Conservation (phyloP, 768 basidiomycete species). For the Russula earlei region DNA sequence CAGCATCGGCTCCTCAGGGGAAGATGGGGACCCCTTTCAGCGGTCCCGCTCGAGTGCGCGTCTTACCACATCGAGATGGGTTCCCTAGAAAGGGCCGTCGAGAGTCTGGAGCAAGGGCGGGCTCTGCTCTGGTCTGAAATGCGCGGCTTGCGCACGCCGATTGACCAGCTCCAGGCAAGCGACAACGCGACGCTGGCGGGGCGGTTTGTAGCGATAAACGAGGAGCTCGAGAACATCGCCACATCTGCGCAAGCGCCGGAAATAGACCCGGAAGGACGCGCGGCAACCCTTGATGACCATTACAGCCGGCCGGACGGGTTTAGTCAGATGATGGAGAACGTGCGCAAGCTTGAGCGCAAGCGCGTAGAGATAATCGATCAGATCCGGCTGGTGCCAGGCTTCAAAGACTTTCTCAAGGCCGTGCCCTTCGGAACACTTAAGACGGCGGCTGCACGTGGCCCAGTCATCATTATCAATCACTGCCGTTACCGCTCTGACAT, state of each 20-base stretch:
- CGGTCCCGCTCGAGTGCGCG: background rate
- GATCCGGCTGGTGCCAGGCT: background rate
- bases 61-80: conserved; percentile 5
- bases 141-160: conserved; percentile 8
- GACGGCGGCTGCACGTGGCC: conserved; percentile 3
- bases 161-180: conserved; percentile 8
- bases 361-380: background rate
- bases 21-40: background rate
- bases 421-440: background rate
- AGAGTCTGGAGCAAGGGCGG: conserved; percentile 13
- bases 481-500: conserved; percentile 6
- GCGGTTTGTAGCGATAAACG: background rate
- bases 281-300: background rate
- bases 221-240: background rate
- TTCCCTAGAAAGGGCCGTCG: background rate
- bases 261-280: background rate
- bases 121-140: conserved; percentile 16
- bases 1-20: background rate
- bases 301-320: background rate
- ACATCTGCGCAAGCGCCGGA: background rate
- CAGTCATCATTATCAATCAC: conserved; percentile 9
- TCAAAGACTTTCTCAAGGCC: conserved; percentile 3
- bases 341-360: background rate
- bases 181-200: background rate
- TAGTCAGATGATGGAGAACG: background rate